Evolutionary conservation across 164 flowering plant genomes (phyloP), one percentile per base, ranked within the genome.

Genomic region (Kingdonia uniflora): DNA sequence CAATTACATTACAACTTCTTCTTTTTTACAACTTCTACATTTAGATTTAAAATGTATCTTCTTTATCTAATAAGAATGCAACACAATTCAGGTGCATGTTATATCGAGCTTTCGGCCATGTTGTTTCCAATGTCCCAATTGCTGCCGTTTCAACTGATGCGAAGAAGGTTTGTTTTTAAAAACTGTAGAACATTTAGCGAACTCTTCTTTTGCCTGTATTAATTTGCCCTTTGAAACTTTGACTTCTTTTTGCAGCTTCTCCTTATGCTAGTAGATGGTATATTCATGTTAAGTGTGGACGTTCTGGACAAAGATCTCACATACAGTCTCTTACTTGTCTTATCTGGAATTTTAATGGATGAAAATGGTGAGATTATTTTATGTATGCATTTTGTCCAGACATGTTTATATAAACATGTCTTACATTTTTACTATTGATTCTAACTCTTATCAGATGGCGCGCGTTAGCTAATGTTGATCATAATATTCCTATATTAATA

Each of bases 311-410:
- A 81, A 56, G 85, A 92, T 54, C 65, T 73, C 24, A 38, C 75
- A 42, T 87, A 84, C 56, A 67, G 74, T 65, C 84, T 86, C 50
- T 56, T 92, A 64, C 73, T 92, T 53, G 85, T 86, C 60, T 61
- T 88, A 39, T 92, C 95, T 51, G 91, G 84, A 42, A 73, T 85
- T 42, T 66, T 92, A 71, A 75, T 70, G 48, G 95, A 92, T 57
- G 85, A 76, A 67, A 80, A 68, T 62, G 94, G 99, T 87, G 65
- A 77, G 82, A 19, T 20, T 29, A 13, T 20, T 49, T 19, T 42
- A 21, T 25, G 14, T 38, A n/a, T 60, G 2, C 23, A 25, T 42
- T 21, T 3, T 29, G 35, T 29, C 8, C 35, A 29, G 35, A 8
- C 35, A 29, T 29, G 35, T 29, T 29, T 8, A 29, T 29, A 29